Base-by-base conservation (phyloP, 1,284 basidiomycete species). In the Microbotryum intermedium region DNA sequence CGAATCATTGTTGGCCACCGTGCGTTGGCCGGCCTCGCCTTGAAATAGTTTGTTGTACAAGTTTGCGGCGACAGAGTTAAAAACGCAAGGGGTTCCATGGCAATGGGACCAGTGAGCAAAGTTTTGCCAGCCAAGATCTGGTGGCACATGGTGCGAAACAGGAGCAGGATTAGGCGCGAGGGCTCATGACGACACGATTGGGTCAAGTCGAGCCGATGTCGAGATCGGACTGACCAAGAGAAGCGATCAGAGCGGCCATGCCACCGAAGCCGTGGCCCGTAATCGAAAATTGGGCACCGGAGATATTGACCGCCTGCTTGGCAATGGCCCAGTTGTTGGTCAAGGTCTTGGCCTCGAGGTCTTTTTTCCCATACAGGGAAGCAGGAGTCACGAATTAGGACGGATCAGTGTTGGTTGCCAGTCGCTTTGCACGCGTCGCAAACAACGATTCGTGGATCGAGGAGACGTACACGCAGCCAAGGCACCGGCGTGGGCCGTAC, bases 181-280 rank as follows among this genome's bases (percentile, higher is more conserved):
- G 46, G 16, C 26, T 48, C 26, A 1, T 48, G 21, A 21, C 10
- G 16, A 51, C 25, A n/a, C 28, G 25, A 11, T 18, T 20, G n/a
- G 23, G 3, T 46, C 46, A 34, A 21, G 2, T 16, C 23, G 49
- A 56, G n/a, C 23, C 48, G 30, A n/a, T 30, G 21, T n/a, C 4
- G 21, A 23, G 20, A 16, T 48, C 16, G 43, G 23, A 30, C 28
- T 59, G 51, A 50, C 55, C 62, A 11, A 71, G 42, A 18, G 66
- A 49, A 25, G 66, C 68, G 16, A 71, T 52, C 54, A 66, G 62
- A 4, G 59, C 66, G 20, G 70, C 50, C 65, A 66, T 67, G 16
- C 70, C 69, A 5, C 67, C 69, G 26, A 60, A 66, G 11, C 58
- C 69, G 58, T 71, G 70, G 2, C 70, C 70, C 13, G 70, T 70